Base-by-base conservation (phyloP, 495 filamentous ascomycete genomes). In the Aspergillus nanangensis region DNA sequence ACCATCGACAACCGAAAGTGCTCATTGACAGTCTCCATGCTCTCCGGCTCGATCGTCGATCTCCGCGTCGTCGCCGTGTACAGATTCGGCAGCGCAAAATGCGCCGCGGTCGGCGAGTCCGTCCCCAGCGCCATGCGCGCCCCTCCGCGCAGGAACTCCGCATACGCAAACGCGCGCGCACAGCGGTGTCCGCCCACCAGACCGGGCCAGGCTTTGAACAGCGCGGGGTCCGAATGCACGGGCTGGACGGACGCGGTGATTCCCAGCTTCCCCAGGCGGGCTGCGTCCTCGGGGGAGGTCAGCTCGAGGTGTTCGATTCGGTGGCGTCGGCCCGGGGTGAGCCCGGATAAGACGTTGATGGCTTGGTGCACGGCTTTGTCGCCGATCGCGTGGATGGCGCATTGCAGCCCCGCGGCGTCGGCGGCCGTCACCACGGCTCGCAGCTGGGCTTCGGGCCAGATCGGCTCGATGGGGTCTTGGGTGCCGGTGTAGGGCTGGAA, bases 301-400 rank as follows among this genome's bases (percentile, higher is more conserved):
- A 83, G 61, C 55, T 83, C 80, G 15, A 83, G 62, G 45, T 83
- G 80, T 50, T 83, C 80, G 42, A 82, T 76, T 7, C 80, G 67
- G 23, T 80, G 80, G 9, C 80, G 66, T 0, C 38, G 45, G 33
- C 29, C 20, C 5, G 31, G 44, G 11, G 47, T 45, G 21, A 36
- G 46, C 21, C 14, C 52, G 20, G 48, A 50, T 8, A 86, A 53
- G 4, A 69, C 69, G 47, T 83, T 72, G 35, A 84, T 74, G 1
- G 78, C 77, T 51, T 76, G 68, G 38, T 63, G 62, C 23, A 83
- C 63, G 1, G 82, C 75, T 14, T 58, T 62, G 43, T 86, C 81
- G 29, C 82, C 82, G 43, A 86, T 86, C 10, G 82, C 82, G 50
- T 86, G 82, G 22, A 86, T 70, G 1, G 82, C 82, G 32, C 79